Base-by-base conservation (phyloP, 164 flowering plant genomes). In the Vitis cinerea region DNA sequence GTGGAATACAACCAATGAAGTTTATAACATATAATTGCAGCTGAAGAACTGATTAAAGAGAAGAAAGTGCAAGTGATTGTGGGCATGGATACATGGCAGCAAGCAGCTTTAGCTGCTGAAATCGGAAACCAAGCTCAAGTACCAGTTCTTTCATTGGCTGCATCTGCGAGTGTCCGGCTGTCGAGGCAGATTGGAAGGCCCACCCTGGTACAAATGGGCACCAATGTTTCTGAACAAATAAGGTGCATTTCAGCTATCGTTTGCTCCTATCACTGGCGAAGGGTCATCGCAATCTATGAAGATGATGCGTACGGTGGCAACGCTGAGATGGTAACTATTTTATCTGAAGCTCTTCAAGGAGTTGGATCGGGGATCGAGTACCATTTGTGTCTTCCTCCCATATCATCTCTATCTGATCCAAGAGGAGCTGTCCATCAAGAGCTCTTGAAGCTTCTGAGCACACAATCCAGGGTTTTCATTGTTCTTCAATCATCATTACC, bases 131-230 rank as follows among this genome's bases (percentile, higher is more conserved):
- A 14, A 66, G 69, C 80, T 63, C 72, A 79, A 68, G 79, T 86
- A 6, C 85, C 88, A 3, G 65, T 82, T 8, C 44, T 88, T 27
- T 84, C 90, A 4, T 79, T 88, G 8, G 56, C 82, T 1, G 74
- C 79, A 37, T 55, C 83, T 1, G 58, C 76, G 15, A 63, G 75
- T 23, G 51, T 71, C n/a, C 80, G 81, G 0, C 76, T 77, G 9
- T 60, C 68, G 6, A 49, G 71, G 27, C 55, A 65, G 1, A 13
- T 23, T 15, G 65, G 80, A 30, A 85, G 84, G 89, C 85, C 86
- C 59, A 83, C 68, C 64, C 70, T 86, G 72, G 64, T 82, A 11
- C 71, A 56, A 27, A 77, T 84, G 83, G 71, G 74, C 3, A 61
- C 14, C 44, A 67, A 78, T 47, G 63, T 17, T 23, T 68, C 74